Conservation (phyloP, 2,329 filamentous ascomycete genomes). For the Sporothrix protearum region DNA sequence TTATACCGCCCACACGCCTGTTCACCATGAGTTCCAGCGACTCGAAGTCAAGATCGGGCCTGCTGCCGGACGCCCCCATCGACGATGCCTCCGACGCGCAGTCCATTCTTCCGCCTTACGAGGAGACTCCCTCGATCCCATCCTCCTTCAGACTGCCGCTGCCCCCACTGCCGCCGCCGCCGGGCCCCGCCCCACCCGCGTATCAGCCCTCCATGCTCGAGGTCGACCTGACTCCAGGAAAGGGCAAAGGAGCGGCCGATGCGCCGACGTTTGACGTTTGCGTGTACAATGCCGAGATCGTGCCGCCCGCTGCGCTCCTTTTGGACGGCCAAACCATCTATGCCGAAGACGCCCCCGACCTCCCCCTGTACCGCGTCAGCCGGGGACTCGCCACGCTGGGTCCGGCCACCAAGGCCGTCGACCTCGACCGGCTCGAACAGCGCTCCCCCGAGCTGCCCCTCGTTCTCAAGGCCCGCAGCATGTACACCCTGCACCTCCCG, state of each 20-base stretch:
- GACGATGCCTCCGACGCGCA: slow-evolving; percentile 1
- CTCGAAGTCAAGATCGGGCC: not conserved
- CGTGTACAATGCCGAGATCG: not conserved
- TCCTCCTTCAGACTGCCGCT: too few relatives aligned
- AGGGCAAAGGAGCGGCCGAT: not conserved
- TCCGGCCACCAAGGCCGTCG: not conserved
- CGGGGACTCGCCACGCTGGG: not conserved
- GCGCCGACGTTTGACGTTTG: not conserved
- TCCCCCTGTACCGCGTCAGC: not conserved
- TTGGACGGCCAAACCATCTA: not conserved
- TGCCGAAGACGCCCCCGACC: not conserved
- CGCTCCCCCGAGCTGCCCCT: not conserved
- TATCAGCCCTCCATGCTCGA: slow-evolving; percentile 7
- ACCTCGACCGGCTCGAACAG: not conserved
- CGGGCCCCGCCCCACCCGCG: not conserved
- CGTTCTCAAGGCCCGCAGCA: not conserved
- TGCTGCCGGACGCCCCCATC: not conserved
- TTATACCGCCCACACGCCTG: not conserved
- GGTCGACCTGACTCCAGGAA: not conserved
- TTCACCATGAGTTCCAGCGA: not conserved
- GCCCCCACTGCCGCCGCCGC: too few relatives aligned
- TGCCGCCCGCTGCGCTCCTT: not conserved
- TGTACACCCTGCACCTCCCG: not conserved
- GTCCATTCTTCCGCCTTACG: slow-evolving; percentile 2
- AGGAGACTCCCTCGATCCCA: not conserved